Evolutionary conservation across 441 rosid genomes (phyloP), one percentile per base, ranked within the genome.

Genomic region (Arabidopsis lyrata): DNA sequence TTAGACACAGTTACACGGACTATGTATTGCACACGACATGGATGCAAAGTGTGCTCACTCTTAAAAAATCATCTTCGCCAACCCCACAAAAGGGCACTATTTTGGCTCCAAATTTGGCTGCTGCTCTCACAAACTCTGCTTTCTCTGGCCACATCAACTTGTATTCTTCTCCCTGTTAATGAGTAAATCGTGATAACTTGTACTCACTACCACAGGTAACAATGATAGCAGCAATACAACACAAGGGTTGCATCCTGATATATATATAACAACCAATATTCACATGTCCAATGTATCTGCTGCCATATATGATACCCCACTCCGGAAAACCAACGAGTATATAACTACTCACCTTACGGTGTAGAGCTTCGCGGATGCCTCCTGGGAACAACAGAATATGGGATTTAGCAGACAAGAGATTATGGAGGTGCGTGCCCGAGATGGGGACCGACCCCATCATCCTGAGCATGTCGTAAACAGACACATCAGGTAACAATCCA

Each of bases 301-400:
- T 41, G 14, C 34, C 67, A 50, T 41, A 50, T 66, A 29, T 29
- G 61, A 49, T 59, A 63, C 57, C 54, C 31, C 11, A 63, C 15
- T 55, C 62, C 8, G 12, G 36, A 71, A 20, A 64, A 60, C 18
- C 62, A 65, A 60, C n/a, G 2, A 38, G 57, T 31, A 61, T 61
- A 53, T 31, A 71, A 34, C 59, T 47, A 73, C 22, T 60, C 79
- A 89, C 99, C 97, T 89, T 95, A 22, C 92, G 80, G 71, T 95
- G 98, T 63, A 85, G 85, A 73, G 95, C 97, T 81, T 92, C 99
- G 5, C 97, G 97, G 79, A 84, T 75, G 29, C 97, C 99, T 71
- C 99, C 97, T 5, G 99, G 98, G 76, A 88, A 92, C 58, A 95
- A 69, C 12, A 95, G 67, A 62, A 88, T 87, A 67, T 95, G 91